Evolutionary conservation across 805 yeast species (phyloP), one percentile per base, ranked within the genome.

Genomic region (Metschnikowia cerradonensis): DNA sequence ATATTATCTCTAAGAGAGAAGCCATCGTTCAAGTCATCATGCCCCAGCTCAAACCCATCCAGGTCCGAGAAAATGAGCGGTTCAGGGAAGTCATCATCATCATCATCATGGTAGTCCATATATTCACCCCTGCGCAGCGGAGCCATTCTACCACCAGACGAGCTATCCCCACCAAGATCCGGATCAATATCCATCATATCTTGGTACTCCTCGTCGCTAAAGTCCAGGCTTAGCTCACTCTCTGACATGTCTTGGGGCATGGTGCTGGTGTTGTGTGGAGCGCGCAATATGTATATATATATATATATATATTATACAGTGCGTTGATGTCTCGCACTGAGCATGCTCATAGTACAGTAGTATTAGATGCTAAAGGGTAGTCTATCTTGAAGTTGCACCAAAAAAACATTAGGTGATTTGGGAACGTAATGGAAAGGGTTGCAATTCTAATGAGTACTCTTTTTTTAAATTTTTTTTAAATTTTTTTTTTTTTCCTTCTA

Each of bases 1-100:
- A 87, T 72, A 0, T 86, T 86, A 61, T 85, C 82, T 68, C 79
- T 72, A 54, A 85, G 81, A 52, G 70, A 70, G 56, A 70, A 71
- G 42, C 76, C 75, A 37, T 77, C 80, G 52, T 65, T 67, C 42
- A 58, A 60, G 45, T 70, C 75, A 50, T 71, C 75, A 59, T 77
- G 65, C 48, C 68, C 65, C 56, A 53, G 52, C 26, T 53, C 55
- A 20, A 40, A 40, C 6, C 61, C 65, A 35, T 63, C 66, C 36
- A 63, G 67, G 20, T 60, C 58, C 14, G 63, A 54, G 45, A 61
- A 55, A 2, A 57, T 46, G n/a, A 61, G 40, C n/a, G 63, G 58
- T 26, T 53, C 50, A 8, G 57, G 54, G 15, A 52, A 60, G n/a
- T 52, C 58, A 13, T 52, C 59, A n/a, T 54, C 55, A 19, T 52